Percentiles rank a stretch among this genome's conserved stretches.
Conservation (phyloP, 257 asterid species). For the Solanum habrochaites region DNA sequence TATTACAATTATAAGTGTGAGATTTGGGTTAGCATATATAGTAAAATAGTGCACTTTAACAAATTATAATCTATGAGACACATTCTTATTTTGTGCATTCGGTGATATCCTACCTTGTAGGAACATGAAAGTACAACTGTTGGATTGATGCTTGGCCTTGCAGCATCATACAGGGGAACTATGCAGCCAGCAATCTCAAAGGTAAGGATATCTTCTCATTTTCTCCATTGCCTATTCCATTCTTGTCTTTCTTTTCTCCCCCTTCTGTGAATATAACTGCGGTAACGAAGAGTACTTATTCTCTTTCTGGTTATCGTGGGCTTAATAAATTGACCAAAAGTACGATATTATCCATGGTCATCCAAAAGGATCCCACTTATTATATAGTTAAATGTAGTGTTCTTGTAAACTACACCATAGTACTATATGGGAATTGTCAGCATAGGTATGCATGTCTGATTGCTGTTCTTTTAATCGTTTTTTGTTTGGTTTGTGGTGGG, state of each 20-base stretch:
- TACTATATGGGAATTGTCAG: background rate
- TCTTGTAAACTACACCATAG: background rate
- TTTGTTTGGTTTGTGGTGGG: background rate
- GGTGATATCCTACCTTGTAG: conserved; percentile 16
- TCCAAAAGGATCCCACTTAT: background rate
- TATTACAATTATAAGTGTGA: background rate
- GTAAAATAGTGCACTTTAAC: background rate
- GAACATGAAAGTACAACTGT: conserved; percentile 95
- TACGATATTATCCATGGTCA: background rate
- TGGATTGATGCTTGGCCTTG: conserved; percentile 97
- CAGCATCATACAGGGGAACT: conserved; percentile 91
- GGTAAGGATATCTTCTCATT: conserved; percentile 31
- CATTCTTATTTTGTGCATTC: background rate
- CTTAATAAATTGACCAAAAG: background rate
- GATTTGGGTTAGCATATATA: background rate
- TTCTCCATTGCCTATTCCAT: conserved; percentile 1
- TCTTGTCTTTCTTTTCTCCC: conserved; percentile 1
- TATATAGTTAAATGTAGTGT: background rate
- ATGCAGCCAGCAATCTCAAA: conserved; percentile 97
- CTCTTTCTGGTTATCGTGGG: background rate
- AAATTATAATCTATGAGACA: background rate
- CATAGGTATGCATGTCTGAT: background rate
- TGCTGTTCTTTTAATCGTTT: background rate
- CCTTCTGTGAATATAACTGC: background rate
- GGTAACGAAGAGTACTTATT: background rate